Percentiles rank a stretch among this genome's conserved stretches.
These are phyloP conservation scores for Pyrus pyrifolia DNA, from an alignment of 306 rosid genomes.

Conservation along the genomic window DNA sequence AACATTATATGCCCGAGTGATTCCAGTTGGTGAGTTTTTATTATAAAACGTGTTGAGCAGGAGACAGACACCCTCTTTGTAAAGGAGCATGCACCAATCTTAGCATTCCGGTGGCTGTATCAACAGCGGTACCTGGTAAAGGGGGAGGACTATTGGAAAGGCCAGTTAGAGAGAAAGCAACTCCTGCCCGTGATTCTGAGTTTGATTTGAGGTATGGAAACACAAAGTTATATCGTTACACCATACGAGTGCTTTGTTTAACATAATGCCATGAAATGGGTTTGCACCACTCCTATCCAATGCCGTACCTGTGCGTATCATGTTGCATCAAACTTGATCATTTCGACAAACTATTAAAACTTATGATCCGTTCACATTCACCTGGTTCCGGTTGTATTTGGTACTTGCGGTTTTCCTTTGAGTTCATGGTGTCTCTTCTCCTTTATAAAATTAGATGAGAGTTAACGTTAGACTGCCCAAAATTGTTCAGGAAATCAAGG, in stretches of 20 bases:
- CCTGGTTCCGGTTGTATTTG: background rate
- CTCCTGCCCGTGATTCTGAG: constrained; percentile 65
- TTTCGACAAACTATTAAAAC: background rate
- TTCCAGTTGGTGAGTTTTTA: background rate
- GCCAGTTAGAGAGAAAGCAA: constrained; percentile 48
- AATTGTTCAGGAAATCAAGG: constrained; percentile 43
- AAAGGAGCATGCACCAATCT: constrained; percentile 48
- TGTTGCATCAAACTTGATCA: background rate
- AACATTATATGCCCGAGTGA: background rate
- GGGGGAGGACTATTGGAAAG: constrained; percentile 62
- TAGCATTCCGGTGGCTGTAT: constrained; percentile 39
- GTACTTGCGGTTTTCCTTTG: background rate
- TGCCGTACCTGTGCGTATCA: background rate
- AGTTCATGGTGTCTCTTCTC: background rate
- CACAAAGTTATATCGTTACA: background rate
- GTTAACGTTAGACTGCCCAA: background rate
- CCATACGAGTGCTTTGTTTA: background rate
- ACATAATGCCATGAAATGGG: background rate
- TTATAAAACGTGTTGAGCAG: constrained; percentile 31
- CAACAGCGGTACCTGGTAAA: constrained; percentile 41
- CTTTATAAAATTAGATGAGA: background rate
- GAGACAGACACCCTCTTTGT: constrained; percentile 47
- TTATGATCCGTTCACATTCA: background rate
- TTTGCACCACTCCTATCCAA: background rate
- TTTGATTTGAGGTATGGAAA: constrained; percentile 49